Evolutionary conservation across 2,329 filamentous ascomycete species (phyloP), one percentile per base, ranked within the genome.

Genomic region (Fusarium newnesense): DNA sequence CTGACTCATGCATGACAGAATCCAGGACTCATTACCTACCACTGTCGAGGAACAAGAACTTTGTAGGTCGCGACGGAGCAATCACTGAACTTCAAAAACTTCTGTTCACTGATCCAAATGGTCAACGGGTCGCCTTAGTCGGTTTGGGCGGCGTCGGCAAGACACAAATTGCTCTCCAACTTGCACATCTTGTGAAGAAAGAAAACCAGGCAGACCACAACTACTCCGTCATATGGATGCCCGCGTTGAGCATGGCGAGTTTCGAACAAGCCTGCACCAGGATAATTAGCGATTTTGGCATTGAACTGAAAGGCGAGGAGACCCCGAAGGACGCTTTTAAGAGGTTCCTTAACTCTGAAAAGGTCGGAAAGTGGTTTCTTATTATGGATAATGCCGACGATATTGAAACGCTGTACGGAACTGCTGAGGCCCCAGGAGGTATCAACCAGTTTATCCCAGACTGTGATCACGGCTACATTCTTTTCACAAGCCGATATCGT

Each of bases 371-470:
- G 39, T 86, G 82, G 84, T 73, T 86, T 42, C 69, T 86, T 2
- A 74, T 86, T 5, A 69, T 85, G 10, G 81, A 85, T 54, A 86
- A 86, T 63, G 82, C 81, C 0, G 84, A 87, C 40, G 80, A 85
- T 32, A 60, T 62, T 69, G 79, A 10, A 40, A 81, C 15, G 56
- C 80, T 57, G 0, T 44, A 43, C 2, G 40, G 46, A n/a, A 56
- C 12, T 4, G 8, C 19, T 5, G 9, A 37, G 26, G 11, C 13
- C 28, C 28, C 16, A 4, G 49, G 11, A 81, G 81, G 64, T 2
- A 39, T 64, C 8, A 1, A 19, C 2, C 1, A 43, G 1, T 60
- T 50, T 9, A 64, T 85, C 1, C 83, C 83, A 1, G 39, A 73
- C n/a, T 82, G 77, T 34, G 72, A 80, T 2, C 60, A 77, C 19